A percentile compares a stretch with the other conserved stretches of the same genome.
Evolutionary conservation across 2,329 filamentous ascomycete genomes (phyloP).

Genomic region (Didymosphaeria variabile): DNA sequence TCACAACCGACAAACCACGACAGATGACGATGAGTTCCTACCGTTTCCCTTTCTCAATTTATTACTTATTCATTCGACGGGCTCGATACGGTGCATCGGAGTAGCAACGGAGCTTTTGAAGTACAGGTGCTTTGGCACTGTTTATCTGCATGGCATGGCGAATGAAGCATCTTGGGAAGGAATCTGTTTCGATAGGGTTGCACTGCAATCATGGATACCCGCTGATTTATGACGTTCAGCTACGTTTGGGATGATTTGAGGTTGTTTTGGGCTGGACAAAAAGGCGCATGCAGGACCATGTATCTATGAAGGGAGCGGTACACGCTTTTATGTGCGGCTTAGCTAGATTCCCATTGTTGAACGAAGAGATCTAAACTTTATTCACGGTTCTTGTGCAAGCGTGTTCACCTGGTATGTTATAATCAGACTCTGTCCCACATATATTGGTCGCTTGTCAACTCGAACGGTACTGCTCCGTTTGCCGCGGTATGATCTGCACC

Average conservation of each 20-base stretch:
- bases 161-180: slow-evolving; percentile 25
- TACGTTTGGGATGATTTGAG: slow-evolving; percentile 17
- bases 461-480: neutral
- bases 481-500: neutral
- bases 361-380: neutral
- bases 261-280: slow-evolving; percentile 21
- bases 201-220: slow-evolving; percentile 39
- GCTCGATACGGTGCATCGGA: slow-evolving; percentile 21
- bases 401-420: neutral
- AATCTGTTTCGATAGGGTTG: slow-evolving; percentile 22
- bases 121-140: slow-evolving; percentile 4
- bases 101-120: slow-evolving; percentile 1
- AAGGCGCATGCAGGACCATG: slow-evolving; percentile 4
- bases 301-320: neutral
- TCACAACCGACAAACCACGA: slow-evolving; percentile 40
- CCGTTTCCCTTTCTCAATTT: slow-evolving; percentile 13
- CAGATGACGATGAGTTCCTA: slow-evolving; percentile 30
- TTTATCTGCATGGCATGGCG: slow-evolving; percentile 39
- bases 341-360: neutral
- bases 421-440: too few relatives aligned
- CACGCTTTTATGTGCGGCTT: neutral
- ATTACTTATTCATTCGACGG: slow-evolving; percentile 34
- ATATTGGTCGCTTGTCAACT: neutral
- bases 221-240: slow-evolving; percentile 33
- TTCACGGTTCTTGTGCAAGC: neutral